Base-by-base conservation (phyloP, 805 yeast species). In the Lipomyces orientalis region DNA sequence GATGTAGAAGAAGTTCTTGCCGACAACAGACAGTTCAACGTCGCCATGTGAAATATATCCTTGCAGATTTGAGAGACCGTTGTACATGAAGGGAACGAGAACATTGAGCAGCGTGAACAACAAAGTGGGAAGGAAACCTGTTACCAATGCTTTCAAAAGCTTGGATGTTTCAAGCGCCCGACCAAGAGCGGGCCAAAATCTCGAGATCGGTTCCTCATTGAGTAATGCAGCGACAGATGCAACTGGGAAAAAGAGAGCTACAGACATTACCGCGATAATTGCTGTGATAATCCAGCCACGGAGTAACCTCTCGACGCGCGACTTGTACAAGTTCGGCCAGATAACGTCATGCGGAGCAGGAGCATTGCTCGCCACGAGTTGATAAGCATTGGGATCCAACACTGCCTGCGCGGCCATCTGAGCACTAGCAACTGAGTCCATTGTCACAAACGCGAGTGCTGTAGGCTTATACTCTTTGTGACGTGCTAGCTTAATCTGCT, bases 341-440 rank as follows among this genome's bases (percentile, higher is more conserved):
- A 91, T 88, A 31, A 94, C 90, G 76, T 94, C 99, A 74, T 90
- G 94, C 3, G 98, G 98, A 1, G 98, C 97, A 0, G 98, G 98
- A 0, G 98, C 98, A 65, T 93, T 80, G 54, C 85, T 82, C 2
- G 97, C 90, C 46, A 93, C 90, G 62, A 95, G 81, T 66, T 88
- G 90, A 75, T 90, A 89, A 7, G 95, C 92, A 65, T 90, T 85
- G 0, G 98, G 98, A 76, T 93, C 97, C 66, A 95, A 78, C 0
- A 94, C 93, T 0, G 98, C 95, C 77, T 95, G 99, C 0, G 98
- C 97, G 35, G 95, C 89, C 91, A 93, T 89, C 77, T 94, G 99
- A 19, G 98, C 98, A 72, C 93, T 88, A 0, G 97, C 97, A 2
- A 93, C 98, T 0, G 95, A 86, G 71, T 91, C 94, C 97, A 94